phyloP scores from a whole-genome alignment of 1,284 basidiomycete species.

The Cystodermella granulosa region DNA sequence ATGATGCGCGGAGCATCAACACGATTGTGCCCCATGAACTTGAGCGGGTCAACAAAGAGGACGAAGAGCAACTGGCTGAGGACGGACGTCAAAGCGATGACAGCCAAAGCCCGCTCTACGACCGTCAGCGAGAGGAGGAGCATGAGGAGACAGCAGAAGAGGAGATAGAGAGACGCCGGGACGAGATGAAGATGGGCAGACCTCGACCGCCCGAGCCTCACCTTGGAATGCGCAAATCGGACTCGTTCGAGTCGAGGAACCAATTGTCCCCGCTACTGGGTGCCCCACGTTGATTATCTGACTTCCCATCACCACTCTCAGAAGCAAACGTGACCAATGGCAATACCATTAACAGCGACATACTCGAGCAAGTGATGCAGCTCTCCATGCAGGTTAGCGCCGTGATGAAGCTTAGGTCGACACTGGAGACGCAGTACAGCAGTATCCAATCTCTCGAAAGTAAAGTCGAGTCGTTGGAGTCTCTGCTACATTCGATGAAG shows the following conservation, averaged over 20 bases:
- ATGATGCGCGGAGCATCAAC: conserved; percentile 53
- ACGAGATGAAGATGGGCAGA: conserved; percentile 58
- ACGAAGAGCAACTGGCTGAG: conserved; percentile 55
- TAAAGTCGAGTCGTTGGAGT: conserved; percentile 60
- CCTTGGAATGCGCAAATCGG: conserved; percentile 55
- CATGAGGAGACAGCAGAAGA: conserved; percentile 11
- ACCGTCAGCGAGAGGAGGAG: conserved; percentile 41
- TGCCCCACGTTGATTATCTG: conserved; percentile 19
- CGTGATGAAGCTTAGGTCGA: conserved; percentile 69
- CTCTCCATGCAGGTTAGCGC: conserved; percentile 74
- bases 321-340: conserved; percentile 11
- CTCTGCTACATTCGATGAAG: conserved; percentile 46
- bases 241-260: conserved; percentile 28
- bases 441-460: conserved; percentile 75
- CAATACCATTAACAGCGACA: conserved; percentile 50
- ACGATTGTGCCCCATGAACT: conserved; percentile 64
- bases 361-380: conserved; percentile 65
- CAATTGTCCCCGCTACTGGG: conserved; percentile 11
- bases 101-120: conserved; percentile 35
- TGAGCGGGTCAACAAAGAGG: conserved; percentile 72
- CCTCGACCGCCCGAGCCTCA: conserved; percentile 74
- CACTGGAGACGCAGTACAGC: conserved; percentile 74
- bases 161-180: conserved; percentile 41
- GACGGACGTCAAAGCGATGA: conserved; percentile 30
- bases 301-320: conserved; percentile 18